phyloP scores from a whole-genome alignment of 257 asterid genomes.

The Anisodus tanguticus region DNA sequence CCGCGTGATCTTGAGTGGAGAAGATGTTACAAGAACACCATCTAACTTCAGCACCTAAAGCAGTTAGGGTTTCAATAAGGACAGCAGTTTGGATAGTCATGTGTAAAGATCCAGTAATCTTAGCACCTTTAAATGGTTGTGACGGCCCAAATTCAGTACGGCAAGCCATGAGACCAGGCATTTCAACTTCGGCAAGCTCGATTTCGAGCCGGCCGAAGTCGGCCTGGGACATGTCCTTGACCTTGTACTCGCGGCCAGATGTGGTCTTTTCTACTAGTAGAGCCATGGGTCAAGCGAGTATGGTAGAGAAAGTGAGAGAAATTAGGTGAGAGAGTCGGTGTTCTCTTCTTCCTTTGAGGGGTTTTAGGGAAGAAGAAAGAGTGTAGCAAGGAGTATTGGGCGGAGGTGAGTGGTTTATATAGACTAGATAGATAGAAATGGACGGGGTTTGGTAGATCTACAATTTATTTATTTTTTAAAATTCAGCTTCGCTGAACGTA shows the following conservation, averaged over 20 bases:
- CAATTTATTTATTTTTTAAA: not conserved
- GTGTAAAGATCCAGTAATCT: conserved; percentile 78
- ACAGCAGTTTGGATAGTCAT: conserved; percentile 93
- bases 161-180: conserved; percentile 85
- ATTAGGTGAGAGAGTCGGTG: not conserved
- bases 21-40: conserved; percentile 95
- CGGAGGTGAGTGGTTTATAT: conserved; percentile 34
- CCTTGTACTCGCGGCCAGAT: conserved; percentile 88
- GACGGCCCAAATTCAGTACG: conserved; percentile 75
- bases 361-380: conserved; percentile 27
- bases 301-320: not conserved
- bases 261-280: conserved; percentile 72
- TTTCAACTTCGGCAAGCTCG: conserved; percentile 88
- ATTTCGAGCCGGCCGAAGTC: conserved; percentile 87
- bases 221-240: conserved; percentile 90
- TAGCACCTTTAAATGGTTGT: conserved; percentile 80
- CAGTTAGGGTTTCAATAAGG: conserved; percentile 73
- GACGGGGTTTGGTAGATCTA: conserved; percentile 39
- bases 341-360: not conserved
- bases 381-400: conserved; percentile 30
- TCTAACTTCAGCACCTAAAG: conserved; percentile 84
- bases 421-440: conserved; percentile 19
- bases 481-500: too few species aligned
- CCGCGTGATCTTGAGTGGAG: conserved; percentile 91
- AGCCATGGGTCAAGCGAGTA: conserved; percentile 52